phyloP scores from a whole-genome alignment of 768 basidiomycete genomes.

The Tubosaeta sp. region DNA sequence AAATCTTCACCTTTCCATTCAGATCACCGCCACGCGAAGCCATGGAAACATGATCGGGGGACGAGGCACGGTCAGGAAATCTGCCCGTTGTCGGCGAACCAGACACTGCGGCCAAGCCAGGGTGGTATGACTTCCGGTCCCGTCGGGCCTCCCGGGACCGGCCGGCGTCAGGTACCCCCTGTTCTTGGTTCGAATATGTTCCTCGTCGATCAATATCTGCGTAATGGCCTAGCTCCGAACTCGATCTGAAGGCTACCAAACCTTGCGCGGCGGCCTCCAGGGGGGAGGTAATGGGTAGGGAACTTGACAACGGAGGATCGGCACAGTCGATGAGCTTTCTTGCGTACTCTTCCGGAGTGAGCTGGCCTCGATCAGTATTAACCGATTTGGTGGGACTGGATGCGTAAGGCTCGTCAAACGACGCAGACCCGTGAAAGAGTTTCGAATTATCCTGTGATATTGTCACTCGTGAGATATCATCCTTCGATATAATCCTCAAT shows the following conservation, averaged over 20 bases:
- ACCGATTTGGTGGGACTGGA: slow-evolving; percentile 55
- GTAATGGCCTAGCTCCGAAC: slow-evolving; percentile 82
- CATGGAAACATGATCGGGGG: slow-evolving; percentile 49
- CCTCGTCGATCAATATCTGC: slow-evolving; percentile 50
- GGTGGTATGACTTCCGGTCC: slow-evolving; percentile 62
- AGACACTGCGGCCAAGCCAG: slow-evolving; percentile 46
- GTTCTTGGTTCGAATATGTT: slow-evolving; percentile 33
- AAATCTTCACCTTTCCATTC: slow-evolving; percentile 77
- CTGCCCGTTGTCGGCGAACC: slow-evolving; percentile 41
- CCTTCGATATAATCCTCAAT: slow-evolving; percentile 47
- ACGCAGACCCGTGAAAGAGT: slow-evolving; percentile 42
- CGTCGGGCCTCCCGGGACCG: slow-evolving; percentile 47
- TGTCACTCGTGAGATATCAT: slow-evolving; percentile 56
- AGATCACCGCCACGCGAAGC: slow-evolving; percentile 50
- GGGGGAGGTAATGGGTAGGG: slow-evolving; percentile 48
- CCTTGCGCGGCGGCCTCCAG: slow-evolving; percentile 32
- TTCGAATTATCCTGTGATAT: slow-evolving; percentile 57
- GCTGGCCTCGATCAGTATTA: slow-evolving; percentile 27
- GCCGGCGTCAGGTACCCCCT: slow-evolving; percentile 52
- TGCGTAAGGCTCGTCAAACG: slow-evolving; percentile 31
- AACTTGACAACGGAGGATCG: slow-evolving; percentile 61
- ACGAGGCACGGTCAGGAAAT: slow-evolving; percentile 35
- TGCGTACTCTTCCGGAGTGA: slow-evolving; percentile 25
- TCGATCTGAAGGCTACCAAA: slow-evolving; percentile 48
- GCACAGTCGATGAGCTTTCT: slow-evolving; percentile 44